phyloP scores from a whole-genome alignment of 352 stramenopile genomes.

The Peronospora farinosa region DNA sequence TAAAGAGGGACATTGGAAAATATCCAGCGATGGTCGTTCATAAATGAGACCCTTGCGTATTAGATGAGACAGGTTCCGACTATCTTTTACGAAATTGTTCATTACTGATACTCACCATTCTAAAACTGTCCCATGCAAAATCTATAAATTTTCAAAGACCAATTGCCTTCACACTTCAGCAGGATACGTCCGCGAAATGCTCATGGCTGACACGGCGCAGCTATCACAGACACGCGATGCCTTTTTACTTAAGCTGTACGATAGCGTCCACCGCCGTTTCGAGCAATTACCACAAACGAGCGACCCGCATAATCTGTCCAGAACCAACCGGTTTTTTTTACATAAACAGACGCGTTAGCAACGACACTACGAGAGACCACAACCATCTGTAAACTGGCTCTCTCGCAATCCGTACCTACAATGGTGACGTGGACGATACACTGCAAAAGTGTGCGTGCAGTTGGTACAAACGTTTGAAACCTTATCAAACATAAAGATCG shows the following conservation, averaged over 20 bases:
- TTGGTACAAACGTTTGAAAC: constrained; percentile 83
- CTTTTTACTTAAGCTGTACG: constrained; percentile 75
- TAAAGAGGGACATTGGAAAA: constrained; percentile 14
- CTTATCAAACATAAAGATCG: constrained; percentile 87
- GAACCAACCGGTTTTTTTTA: constrained; percentile 8
- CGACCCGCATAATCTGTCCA: constrained; percentile 63
- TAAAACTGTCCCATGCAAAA: not conserved
- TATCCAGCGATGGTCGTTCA: no score
- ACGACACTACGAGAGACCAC: constrained; percentile 11
- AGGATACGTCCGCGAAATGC: constrained; percentile 31
- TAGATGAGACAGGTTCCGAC: constrained; percentile 19
- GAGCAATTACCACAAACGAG: constrained; percentile 82
- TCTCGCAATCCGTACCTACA: constrained; percentile 44
- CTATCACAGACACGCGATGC: constrained; percentile 70
- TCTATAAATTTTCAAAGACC: no score
- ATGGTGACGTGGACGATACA: constrained; percentile 79
- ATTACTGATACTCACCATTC: no score
- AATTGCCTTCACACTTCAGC: constrained; percentile 17
- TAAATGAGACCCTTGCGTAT: constrained; percentile 11
- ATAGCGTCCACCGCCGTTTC: constrained; percentile 65
- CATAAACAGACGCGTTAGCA: constrained; percentile 25
- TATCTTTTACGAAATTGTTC: constrained; percentile 11
- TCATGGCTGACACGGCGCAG: constrained; percentile 47
- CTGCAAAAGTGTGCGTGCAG: constrained; percentile 72
- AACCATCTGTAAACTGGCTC: constrained; percentile 14